These are phyloP conservation scores for Orbilia javanica DNA, from an alignment of 2,329 filamentous ascomycete genomes.

Conservation along the genomic window DNA sequence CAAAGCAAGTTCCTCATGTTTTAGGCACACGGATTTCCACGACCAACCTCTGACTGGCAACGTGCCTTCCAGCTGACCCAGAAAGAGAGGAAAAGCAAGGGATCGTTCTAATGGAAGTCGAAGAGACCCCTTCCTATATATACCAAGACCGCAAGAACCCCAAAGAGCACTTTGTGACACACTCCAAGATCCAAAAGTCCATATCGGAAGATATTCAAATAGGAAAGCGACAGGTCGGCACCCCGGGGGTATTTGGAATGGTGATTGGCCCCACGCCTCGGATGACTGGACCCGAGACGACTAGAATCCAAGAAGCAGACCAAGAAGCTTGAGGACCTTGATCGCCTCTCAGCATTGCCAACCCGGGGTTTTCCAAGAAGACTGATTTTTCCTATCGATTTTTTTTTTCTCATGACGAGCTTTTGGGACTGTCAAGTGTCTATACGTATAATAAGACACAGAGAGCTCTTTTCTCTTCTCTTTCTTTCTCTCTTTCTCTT, in stretches of 20 bases:
- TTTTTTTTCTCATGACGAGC: not conserved
- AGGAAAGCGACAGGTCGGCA: constrained; percentile 14
- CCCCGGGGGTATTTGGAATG: constrained; percentile 28
- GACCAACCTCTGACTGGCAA: not conserved
- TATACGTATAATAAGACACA: constrained; percentile 1
- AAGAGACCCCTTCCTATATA: not conserved
- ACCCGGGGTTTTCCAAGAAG: constrained; percentile 16
- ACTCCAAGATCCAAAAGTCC: not conserved
- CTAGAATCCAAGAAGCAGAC: constrained; percentile 23
- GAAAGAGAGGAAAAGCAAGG: not conserved
- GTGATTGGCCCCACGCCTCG: constrained; percentile 27
- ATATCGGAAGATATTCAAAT: constrained; percentile 4
- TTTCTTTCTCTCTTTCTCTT: not conserved
- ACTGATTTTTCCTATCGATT: constrained; percentile 4
- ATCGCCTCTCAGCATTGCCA: constrained; percentile 44
- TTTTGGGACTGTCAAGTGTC: constrained; percentile 3
- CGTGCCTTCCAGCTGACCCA: not conserved
- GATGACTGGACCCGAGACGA: constrained; percentile 28
- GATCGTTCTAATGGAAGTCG: not conserved
- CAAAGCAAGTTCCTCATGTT: not conserved
- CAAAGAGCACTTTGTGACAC: not conserved
- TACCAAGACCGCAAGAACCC: not conserved
- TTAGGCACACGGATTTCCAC: not conserved
- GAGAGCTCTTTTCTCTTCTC: not conserved
- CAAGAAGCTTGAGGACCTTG: constrained; percentile 39